Percentiles rank a stretch among this genome's conserved stretches.
Conservation (phyloP, 768 basidiomycete genomes). For the Termitomyces sp. region DNA sequence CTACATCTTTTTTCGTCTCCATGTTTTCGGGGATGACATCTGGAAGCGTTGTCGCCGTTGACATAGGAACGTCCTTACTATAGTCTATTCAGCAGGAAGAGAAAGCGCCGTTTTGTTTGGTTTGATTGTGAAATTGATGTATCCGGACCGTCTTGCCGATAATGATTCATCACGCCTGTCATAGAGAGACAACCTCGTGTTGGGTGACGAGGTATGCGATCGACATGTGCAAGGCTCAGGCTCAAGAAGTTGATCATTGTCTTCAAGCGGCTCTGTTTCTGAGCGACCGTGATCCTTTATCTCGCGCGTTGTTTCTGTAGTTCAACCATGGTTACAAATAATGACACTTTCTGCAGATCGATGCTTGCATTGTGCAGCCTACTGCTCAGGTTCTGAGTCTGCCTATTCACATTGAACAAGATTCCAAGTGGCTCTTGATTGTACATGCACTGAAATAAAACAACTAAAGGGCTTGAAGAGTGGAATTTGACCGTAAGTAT, state of each 20-base stretch:
- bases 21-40: constrained; percentile 15
- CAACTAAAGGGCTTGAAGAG: not conserved
- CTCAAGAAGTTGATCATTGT: not conserved
- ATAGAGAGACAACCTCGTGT: not conserved
- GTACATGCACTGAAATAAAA: not conserved
- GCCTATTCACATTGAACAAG: not conserved
- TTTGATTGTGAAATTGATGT: not conserved
- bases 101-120: too few species aligned
- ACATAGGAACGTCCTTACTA: not conserved
- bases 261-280: not conserved
- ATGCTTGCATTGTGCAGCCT: not conserved
- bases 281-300: not conserved
- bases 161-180: not conserved
- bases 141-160: not conserved
- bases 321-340: not conserved
- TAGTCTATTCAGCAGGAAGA: not conserved
- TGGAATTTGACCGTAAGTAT: not conserved
- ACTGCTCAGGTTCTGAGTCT: not conserved
- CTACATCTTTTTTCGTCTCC: constrained; percentile 16
- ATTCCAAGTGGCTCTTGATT: not conserved
- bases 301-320: not conserved
- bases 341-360: not conserved
- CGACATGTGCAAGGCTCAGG: not conserved
- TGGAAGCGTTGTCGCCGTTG: not conserved
- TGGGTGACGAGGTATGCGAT: not conserved